phyloP scores from a whole-genome alignment of 1,284 basidiomycete species.

The Leucoagaricus sp. region DNA sequence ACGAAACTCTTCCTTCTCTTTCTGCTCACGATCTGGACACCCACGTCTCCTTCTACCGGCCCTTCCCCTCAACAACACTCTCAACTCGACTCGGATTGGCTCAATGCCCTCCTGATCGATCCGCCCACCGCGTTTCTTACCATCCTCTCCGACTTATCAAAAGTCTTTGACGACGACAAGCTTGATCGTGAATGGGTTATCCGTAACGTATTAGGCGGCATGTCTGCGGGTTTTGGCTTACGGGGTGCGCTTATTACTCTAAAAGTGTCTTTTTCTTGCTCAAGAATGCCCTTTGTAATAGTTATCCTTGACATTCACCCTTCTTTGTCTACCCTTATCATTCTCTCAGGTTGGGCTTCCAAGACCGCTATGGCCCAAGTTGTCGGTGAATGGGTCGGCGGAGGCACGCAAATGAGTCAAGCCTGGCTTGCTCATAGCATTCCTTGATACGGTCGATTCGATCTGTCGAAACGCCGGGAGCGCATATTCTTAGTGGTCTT shows the following conservation, averaged over 20 bases:
- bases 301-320: slow-evolving; percentile 80
- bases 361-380: slow-evolving; percentile 65
- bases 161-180: slow-evolving; percentile 63
- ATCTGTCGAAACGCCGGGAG: no score
- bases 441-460: slow-evolving; percentile 43
- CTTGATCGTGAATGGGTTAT: slow-evolving; percentile 86
- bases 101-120: neutral
- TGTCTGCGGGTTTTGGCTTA: slow-evolving; percentile 63
- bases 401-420: slow-evolving; percentile 50
- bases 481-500: no score
- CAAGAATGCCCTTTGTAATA: slow-evolving; percentile 34
- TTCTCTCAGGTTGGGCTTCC: slow-evolving; percentile 75
- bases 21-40: slow-evolving; percentile 82
- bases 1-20: slow-evolving; percentile 86
- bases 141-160: slow-evolving; percentile 4
- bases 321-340: slow-evolving; percentile 73
- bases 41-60: slow-evolving; percentile 43
- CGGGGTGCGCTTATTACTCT: slow-evolving; percentile 33
- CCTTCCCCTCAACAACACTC: slow-evolving; percentile 26
- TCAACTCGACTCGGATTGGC: neutral
- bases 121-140: neutral
- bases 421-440: slow-evolving; percentile 81
- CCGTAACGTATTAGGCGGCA: slow-evolving; percentile 81
- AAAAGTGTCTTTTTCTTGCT: slow-evolving; percentile 3
- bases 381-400: slow-evolving; percentile 66